Conservation (phyloP, 495 filamentous ascomycete genomes). For the Aspergillus heteromorphus region DNA sequence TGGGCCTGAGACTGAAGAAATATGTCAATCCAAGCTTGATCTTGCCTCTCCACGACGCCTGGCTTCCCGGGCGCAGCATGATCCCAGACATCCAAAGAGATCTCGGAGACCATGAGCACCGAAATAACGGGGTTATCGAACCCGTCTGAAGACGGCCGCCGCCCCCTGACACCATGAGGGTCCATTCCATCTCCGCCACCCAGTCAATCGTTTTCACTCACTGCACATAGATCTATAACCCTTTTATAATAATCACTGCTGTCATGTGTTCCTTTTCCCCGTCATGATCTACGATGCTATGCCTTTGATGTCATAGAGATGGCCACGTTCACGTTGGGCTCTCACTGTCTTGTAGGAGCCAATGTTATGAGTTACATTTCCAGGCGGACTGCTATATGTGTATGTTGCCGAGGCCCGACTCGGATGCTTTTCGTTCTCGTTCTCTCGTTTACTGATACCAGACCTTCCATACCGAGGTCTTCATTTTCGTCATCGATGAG, state of each 20-base stretch:
- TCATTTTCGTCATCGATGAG: background rate
- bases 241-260: background rate
- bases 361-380: background rate
- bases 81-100: slow-evolving; percentile 9
- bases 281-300: slow-evolving; percentile 13
- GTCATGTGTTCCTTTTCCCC: background rate
- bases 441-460: background rate
- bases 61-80: slow-evolving; percentile 32
- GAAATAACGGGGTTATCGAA: slow-evolving; percentile 6
- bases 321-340: background rate
- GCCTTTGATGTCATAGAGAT: background rate
- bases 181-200: background rate
- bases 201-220: background rate
- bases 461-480: background rate
- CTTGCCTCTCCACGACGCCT: slow-evolving; percentile 40
- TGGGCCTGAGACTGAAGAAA: slow-evolving; percentile 39
- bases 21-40: slow-evolving; percentile 44
- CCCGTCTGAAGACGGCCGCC: slow-evolving; percentile 2
- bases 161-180: background rate
- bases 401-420: background rate
- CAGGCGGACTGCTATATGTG: background rate
- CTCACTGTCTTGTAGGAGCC: background rate
- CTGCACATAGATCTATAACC: background rate
- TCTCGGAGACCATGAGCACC: slow-evolving; percentile 18
- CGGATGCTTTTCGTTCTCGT: background rate